Evolutionary conservation across 345 rosid genomes (phyloP).

Genomic region (Stellera chamaejasme): DNA sequence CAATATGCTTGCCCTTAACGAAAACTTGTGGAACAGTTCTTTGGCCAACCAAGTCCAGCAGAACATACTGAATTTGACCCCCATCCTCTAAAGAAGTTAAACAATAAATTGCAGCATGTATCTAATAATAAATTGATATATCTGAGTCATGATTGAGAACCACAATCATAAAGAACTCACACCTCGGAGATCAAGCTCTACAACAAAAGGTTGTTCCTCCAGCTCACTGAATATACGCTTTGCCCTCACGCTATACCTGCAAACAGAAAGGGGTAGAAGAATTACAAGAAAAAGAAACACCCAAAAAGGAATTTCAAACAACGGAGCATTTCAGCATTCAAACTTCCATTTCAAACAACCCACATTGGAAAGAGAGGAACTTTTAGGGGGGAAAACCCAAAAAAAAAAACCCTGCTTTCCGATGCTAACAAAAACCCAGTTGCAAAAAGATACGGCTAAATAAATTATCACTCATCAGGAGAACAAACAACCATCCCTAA

Average conservation of each 20-base stretch:
- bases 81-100: conserved; percentile 53
- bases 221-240: conserved; percentile 51
- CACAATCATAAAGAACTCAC: conserved; percentile 6
- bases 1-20: conserved; percentile 75
- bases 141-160: too few species aligned
- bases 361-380: neutral
- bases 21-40: conserved; percentile 88
- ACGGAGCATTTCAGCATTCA: neutral
- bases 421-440: neutral
- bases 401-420: neutral
- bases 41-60: conserved; percentile 65
- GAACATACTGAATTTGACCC: conserved; percentile 52
- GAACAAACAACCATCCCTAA: neutral
- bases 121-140: too few species aligned
- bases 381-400: too few species aligned
- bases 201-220: conserved; percentile 38
- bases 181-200: conserved; percentile 81
- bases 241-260: conserved; percentile 49
- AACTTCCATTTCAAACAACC: conserved; percentile 1
- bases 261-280: neutral
- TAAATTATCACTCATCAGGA: too few species aligned
- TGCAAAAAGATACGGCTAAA: neutral
- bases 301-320: neutral
- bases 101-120: neutral
- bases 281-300: neutral